Percentiles rank a stretch among this genome's conserved stretches.
These are phyloP conservation scores for Wickerhamia fluorescens DNA, from an alignment of 805 yeast species.

Conservation along the genomic window DNA sequence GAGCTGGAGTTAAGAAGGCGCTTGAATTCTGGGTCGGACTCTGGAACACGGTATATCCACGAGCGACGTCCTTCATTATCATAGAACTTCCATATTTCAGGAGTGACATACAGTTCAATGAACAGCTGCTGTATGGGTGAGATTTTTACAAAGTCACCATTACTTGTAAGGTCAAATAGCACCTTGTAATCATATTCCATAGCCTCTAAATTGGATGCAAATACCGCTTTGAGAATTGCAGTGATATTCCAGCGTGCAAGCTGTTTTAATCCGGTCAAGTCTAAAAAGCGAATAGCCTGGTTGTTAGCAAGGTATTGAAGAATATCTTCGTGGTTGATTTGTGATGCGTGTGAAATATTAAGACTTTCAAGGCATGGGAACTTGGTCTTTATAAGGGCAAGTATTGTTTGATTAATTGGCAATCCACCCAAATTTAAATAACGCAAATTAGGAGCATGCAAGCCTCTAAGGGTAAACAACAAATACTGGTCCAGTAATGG, in stretches of 20 bases:
- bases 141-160: constrained; percentile 24
- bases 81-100: constrained; percentile 43
- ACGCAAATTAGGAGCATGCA: constrained; percentile 39
- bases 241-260: constrained; percentile 51
- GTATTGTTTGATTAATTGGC: constrained; percentile 40
- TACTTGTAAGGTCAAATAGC: constrained; percentile 40
- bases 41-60: constrained; percentile 57
- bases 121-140: constrained; percentile 24
- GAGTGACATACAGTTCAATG: constrained; percentile 17
- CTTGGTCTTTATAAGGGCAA: constrained; percentile 30
- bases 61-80: constrained; percentile 71
- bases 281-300: constrained; percentile 44
- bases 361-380: constrained; percentile 38
- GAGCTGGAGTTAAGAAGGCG: constrained; percentile 18
- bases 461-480: constrained; percentile 34
- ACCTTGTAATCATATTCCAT: constrained; percentile 60
- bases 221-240: constrained; percentile 21
- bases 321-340: constrained; percentile 30
- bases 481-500: constrained; percentile 49
- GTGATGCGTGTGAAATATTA: constrained; percentile 31
- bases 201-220: constrained; percentile 37
- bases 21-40: constrained; percentile 25
- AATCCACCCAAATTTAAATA: constrained; percentile 61
- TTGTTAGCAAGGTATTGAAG: constrained; percentile 25
- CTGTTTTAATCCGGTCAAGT: constrained; percentile 56